phyloP scores from a whole-genome alignment of 768 basidiomycete genomes.

The Clitopilus hobsonii region DNA sequence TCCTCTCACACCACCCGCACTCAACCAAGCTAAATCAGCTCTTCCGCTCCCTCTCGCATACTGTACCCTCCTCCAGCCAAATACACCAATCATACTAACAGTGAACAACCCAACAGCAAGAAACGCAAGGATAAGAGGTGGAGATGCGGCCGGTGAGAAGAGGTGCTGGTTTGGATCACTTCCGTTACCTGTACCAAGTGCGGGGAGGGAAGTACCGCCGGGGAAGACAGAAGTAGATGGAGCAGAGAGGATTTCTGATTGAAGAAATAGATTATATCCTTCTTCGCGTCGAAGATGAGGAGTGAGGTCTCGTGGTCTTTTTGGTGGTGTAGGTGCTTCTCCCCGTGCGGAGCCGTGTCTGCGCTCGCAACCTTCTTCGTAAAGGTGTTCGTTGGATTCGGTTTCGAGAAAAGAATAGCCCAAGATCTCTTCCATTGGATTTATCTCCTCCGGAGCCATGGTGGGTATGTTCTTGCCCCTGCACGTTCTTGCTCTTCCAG shows the following conservation, averaged over 20 bases:
- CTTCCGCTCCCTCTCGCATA: constrained; percentile 3
- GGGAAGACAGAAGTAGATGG: background rate
- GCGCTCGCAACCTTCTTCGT: too few relatives aligned
- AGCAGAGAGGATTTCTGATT: background rate
- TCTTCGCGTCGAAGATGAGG: background rate
- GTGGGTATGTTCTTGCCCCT: background rate
- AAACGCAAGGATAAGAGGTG: constrained; percentile 56
- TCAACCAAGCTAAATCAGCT: background rate
- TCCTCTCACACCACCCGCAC: background rate
- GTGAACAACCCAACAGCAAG: constrained; percentile 54
- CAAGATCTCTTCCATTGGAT: too few relatives aligned
- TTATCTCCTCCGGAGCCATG: background rate
- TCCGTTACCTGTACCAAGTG: background rate
- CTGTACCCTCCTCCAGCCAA: constrained; percentile 39
- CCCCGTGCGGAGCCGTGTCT: too few relatives aligned
- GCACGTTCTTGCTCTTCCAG: background rate
- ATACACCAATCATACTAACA: constrained; percentile 41
- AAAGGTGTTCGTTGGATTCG: too few relatives aligned
- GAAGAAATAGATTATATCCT: too few relatives aligned
- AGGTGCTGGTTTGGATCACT: background rate
- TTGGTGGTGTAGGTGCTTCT: too few relatives aligned
- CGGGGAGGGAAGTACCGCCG: background rate
- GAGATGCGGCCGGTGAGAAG: constrained; percentile 34
- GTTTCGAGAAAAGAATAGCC: too few relatives aligned
- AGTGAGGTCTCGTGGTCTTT: background rate